Evolutionary conservation across 345 rosid genomes (phyloP).

Genomic region (Arabidopsis arenosa): DNA sequence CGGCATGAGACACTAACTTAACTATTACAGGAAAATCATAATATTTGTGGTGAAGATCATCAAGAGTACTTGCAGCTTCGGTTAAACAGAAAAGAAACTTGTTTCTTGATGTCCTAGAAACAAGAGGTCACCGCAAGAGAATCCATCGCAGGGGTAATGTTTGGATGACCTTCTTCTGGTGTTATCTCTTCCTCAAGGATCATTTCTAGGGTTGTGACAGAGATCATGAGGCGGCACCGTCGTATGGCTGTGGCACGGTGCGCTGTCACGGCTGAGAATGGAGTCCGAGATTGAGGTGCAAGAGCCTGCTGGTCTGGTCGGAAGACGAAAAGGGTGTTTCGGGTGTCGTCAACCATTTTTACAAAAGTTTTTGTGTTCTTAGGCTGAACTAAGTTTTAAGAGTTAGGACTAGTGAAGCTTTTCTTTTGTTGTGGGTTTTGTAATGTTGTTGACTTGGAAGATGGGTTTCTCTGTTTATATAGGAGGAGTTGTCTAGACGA

Average conservation of each 20-base stretch:
- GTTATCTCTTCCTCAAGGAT: slow-evolving; percentile 38
- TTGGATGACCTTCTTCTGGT: slow-evolving; percentile 11
- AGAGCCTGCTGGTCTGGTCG: slow-evolving; percentile 26
- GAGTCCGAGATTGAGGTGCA: slow-evolving; percentile 21
- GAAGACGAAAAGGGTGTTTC: slow-evolving; percentile 14
- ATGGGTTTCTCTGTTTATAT: slow-evolving; percentile 20
- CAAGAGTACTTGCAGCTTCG: slow-evolving; percentile 40
- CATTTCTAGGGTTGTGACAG: slow-evolving; percentile 39
- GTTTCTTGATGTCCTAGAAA: slow-evolving; percentile 36
- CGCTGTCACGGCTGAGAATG: slow-evolving; percentile 32
- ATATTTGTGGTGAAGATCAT: slow-evolving; percentile 19
- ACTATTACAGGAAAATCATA: neutral
- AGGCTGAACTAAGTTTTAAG: neutral
- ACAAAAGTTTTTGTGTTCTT: neutral
- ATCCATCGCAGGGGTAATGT: neutral
- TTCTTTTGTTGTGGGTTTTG: neutral
- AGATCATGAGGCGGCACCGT: slow-evolving; percentile 29
- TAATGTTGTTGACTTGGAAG: slow-evolving; percentile 16
- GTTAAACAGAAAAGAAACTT: slow-evolving; percentile 33
- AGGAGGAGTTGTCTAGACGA: no score
- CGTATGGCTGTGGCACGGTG: slow-evolving; percentile 28
- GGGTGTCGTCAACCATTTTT: slow-evolving; percentile 29
- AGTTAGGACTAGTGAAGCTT: neutral
- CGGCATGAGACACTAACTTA: slow-evolving; percentile 14
- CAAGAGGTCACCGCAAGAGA: slow-evolving; percentile 23